phyloP scores from a whole-genome alignment of 2,329 filamentous ascomycete species.

The Drechslerella dactyloides region DNA sequence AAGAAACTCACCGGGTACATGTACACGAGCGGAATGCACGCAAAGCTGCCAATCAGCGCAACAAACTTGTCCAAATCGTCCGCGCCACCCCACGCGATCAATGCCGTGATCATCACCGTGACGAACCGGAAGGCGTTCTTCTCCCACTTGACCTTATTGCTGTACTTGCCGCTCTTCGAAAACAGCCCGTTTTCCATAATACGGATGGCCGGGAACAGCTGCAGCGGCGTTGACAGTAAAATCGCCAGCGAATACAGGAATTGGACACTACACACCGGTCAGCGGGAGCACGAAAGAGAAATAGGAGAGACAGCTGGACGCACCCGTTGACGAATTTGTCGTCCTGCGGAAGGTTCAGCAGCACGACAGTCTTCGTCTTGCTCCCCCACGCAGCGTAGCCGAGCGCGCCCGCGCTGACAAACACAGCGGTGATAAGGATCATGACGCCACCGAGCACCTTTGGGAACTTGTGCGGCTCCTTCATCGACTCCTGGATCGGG shows the following conservation, averaged over 20 bases:
- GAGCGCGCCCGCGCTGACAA: slow-evolving; percentile 86
- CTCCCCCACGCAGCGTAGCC: slow-evolving; percentile 97
- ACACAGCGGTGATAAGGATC: slow-evolving; percentile 91
- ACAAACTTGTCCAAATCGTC: slow-evolving; percentile 97
- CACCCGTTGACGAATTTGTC: slow-evolving; percentile 86
- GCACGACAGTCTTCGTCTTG: slow-evolving; percentile 91
- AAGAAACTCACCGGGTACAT: slow-evolving; percentile 84
- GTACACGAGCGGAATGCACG: slow-evolving; percentile 94
- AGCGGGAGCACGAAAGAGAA: slow-evolving; percentile 3
- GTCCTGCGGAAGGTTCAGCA: slow-evolving; percentile 95
- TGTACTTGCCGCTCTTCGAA: slow-evolving; percentile 76
- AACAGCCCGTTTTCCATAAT: slow-evolving; percentile 96
- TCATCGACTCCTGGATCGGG: slow-evolving; percentile 97
- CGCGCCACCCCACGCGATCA: slow-evolving; percentile 89
- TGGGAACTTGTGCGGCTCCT: slow-evolving; percentile 85
- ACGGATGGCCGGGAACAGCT: slow-evolving; percentile 96
- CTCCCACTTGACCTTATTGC: slow-evolving; percentile 98
- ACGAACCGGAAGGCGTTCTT: slow-evolving; percentile 97
- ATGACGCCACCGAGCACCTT: slow-evolving; percentile 87
- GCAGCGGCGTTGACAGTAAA: slow-evolving; percentile 88
- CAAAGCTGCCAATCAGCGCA: slow-evolving; percentile 92
- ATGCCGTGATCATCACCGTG: slow-evolving; percentile 82
- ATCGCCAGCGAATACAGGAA: slow-evolving; percentile 99
- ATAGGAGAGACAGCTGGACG: background rate
- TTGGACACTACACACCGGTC: slow-evolving; percentile 67